A percentile compares a stretch with the other conserved stretches of the same genome.
These are phyloP conservation scores for Dissoconium aciculare DNA, from an alignment of 2,329 filamentous ascomycete genomes.

Conservation along the genomic window DNA sequence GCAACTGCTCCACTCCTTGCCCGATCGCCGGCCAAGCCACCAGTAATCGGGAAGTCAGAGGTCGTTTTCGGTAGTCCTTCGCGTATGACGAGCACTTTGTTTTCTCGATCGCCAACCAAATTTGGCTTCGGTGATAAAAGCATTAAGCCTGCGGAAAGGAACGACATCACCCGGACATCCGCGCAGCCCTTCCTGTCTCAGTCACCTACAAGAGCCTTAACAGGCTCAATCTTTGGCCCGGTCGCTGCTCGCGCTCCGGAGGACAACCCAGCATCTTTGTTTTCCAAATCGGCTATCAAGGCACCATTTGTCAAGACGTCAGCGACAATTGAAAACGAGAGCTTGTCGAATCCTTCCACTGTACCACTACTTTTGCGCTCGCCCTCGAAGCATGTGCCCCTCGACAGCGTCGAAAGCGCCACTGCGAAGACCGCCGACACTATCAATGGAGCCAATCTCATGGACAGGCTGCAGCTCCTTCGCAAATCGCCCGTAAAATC, in stretches of 20 bases:
- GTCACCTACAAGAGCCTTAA: too few species aligned
- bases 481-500: conserved; percentile 43
- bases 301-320: conserved; percentile 11
- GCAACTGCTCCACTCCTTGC: conserved; percentile 17
- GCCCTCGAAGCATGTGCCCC: conserved; percentile 19
- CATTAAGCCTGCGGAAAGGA: too few species aligned
- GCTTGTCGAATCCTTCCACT: conserved; percentile 6
- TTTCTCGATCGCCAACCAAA: conserved; percentile 18
- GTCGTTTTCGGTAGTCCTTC: not conserved
- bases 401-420: conserved; percentile 3
- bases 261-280: conserved; percentile 14
- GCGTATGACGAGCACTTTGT: conserved; percentile 9
- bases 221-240: too few species aligned
- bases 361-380: conserved; percentile 22
- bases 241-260: conserved; percentile 1
- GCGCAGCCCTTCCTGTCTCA: too few species aligned
- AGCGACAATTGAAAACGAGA: conserved; percentile 4
- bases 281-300: conserved; percentile 19
- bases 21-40: conserved; percentile 18
- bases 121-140: conserved; percentile 3
- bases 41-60: conserved; percentile 9
- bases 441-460: conserved; percentile 21
- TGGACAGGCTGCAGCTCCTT: conserved; percentile 34
- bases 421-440: conserved; percentile 19
- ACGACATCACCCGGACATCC: too few species aligned